A percentile compares a stretch with the other conserved stretches of the same genome.
Conservation (phyloP, 2,329 filamentous ascomycete species). For the Rhexocercosporidium sp. region DNA sequence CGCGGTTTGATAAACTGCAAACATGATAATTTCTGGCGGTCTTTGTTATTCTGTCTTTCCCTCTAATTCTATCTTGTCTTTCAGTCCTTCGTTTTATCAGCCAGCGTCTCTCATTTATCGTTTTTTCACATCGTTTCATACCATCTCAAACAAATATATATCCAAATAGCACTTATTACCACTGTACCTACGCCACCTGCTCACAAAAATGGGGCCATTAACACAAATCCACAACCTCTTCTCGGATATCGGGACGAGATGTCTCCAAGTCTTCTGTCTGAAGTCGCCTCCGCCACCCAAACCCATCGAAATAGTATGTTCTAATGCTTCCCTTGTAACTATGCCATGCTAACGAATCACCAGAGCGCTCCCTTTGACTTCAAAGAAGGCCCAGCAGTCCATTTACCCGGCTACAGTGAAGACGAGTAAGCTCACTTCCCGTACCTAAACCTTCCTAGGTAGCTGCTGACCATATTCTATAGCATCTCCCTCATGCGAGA, state of each 20-base stretch:
- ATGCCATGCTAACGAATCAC: conserved; percentile 27
- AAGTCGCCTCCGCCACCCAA: conserved; percentile 48
- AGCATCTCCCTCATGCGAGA: conserved; percentile 42
- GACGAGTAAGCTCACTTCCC: conserved; percentile 58
- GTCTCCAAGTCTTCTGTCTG: conserved; percentile 51
- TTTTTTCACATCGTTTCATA: conserved; percentile 10
- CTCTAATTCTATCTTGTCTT: conserved; percentile 21
- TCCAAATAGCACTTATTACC: neutral
- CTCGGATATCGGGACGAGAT: conserved; percentile 51
- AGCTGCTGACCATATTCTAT: neutral
- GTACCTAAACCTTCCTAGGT: neutral
- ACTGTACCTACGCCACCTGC: neutral
- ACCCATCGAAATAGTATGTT: conserved; percentile 53
- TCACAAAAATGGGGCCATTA: conserved; percentile 11
- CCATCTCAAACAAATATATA: neutral
- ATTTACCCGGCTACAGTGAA: conserved; percentile 59
- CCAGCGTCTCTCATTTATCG: conserved; percentile 23
- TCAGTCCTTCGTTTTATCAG: conserved; percentile 22
- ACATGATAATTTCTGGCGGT: conserved; percentile 17
- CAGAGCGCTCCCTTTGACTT: conserved; percentile 66
- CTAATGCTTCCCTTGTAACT: conserved; percentile 7
- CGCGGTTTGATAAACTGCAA: conserved; percentile 5
- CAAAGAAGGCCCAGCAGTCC: conserved; percentile 55
- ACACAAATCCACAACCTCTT: conserved; percentile 43
- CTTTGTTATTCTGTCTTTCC: conserved; percentile 27